Evolutionary conservation across 2,329 filamentous ascomycete species (phyloP), one percentile per base, ranked within the genome.

Genomic region (Colletotrichum truncatum): DNA sequence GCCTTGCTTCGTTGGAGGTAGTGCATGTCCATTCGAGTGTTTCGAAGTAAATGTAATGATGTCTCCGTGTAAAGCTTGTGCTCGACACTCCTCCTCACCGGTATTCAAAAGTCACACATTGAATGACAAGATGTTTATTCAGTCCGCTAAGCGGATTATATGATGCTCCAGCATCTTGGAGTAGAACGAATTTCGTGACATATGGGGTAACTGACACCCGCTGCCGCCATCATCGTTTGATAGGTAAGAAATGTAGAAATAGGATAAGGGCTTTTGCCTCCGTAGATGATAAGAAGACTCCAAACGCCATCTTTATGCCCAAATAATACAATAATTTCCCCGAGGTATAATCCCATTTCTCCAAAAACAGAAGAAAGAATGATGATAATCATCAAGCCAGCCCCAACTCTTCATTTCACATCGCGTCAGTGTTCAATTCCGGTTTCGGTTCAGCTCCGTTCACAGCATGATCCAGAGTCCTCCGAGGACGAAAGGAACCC

Each of bases 391-490:
- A n/a, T n/a, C n/a, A n/a, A n/a, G n/a, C n/a, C n/a, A n/a, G n/a
- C 36, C 11, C 36, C 43, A 48, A 26, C 9, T 3, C n/a, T 16
- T 48, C 18, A 39, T 43, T 3, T 6, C 48, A 6, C 18, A 1
- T 30, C 34, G 18, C 43, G 2, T 6, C 12, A 0, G 12, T n/a
- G 12, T n/a, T 2, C 14, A 16, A 10, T 14, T 6, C 25, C 55
- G 23, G 11, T 5, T 26, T 7, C 11, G 4, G 8, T 7, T 12
- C 14, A 2, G n/a, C 25, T 12, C 16, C 28, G 45, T 61, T 74
- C 73, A 82, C 41, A 82, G 66, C 49, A 82, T 36, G 11, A 80
- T 67, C 76, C 76, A 82, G 3, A 82, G 34, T 6, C 77, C 77
- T 1, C 77, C 80, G 3, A 75, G 45, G 4, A 80, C 53, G 3